Base-by-base conservation (phyloP, 257 asterid species). In the Nyctanthes arbortristis region DNA sequence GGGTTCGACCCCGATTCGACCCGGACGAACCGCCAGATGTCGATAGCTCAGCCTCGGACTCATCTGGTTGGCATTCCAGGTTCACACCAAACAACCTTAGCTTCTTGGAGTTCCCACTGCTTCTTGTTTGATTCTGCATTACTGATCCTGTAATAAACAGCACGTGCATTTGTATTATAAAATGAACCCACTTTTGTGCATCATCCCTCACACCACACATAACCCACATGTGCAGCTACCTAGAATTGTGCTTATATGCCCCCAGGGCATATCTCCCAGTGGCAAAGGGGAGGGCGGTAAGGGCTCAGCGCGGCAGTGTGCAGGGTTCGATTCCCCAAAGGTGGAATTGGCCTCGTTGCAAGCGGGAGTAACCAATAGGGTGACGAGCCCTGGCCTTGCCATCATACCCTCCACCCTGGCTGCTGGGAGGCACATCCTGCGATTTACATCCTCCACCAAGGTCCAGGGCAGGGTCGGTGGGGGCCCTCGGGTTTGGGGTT, bases 61-160 rank as follows among this genome's bases (percentile, higher is more conserved):
- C 88, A 3, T 86, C 88, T 0, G 83, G 75, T 25, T 87, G 87
- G 74, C 92, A 85, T 59, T 89, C 96, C 67, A 93, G 9, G 80
- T 93, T 93, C 47, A 93, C 98, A 24, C 98, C 98, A 49, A 93
- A 93, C 64, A 93, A 61, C 88, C 98, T 84, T 70, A 93, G 74
- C 73, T 71, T 90, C 90, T 80, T 92, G 30, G 82, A 78, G 67
- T 83, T 85, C 66, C 88, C 90, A 72, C 76, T 80, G 14, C 67
- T 39, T 62, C 72, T 27, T 76, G 85, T 63, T 29, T 73, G 84
- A 60, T 67, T 83, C 69, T 67, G 78, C 68, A 65, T 2, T 18
- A 32, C 82, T 39, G 63, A 67, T 70, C 78, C 82, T 78, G 65
- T 27, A 22, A 55, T 57, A 60, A n/a, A 67, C 34, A 59, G 18